Evolutionary conservation across 805 yeast genomes (phyloP).

Genomic region (Candida verbasci): DNA sequence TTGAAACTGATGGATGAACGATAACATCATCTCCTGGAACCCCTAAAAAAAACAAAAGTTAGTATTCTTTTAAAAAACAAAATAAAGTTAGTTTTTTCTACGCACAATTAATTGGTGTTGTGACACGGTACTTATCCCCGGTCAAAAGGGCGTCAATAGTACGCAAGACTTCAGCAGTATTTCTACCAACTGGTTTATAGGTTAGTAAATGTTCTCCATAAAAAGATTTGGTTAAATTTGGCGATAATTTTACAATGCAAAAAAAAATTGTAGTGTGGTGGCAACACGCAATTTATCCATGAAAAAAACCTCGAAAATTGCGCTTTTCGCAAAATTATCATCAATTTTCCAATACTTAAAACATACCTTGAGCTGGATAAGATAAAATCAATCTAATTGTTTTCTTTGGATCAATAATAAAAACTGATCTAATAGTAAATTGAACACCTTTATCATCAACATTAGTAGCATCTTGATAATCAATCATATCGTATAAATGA

Average conservation of each 20-base stretch:
- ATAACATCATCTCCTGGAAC: constrained; percentile 84
- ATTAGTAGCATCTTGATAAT: constrained; percentile 63
- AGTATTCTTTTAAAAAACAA: too few relatives aligned
- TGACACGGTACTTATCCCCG: constrained; percentile 78
- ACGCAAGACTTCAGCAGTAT: constrained; percentile 87
- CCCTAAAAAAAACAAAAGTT: constrained; percentile 41
- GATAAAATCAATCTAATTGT: constrained; percentile 81
- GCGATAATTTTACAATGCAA: too few relatives aligned
- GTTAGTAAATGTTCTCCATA: too few relatives aligned
- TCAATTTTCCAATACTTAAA: too few relatives aligned
- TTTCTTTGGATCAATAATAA: constrained; percentile 85
- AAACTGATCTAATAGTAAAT: constrained; percentile 88
- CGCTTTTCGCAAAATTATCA: too few relatives aligned
- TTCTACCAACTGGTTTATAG: too few relatives aligned
- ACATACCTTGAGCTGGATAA: constrained; percentile 88
- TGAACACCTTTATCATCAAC: constrained; percentile 68
- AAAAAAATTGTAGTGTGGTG: too few relatives aligned
- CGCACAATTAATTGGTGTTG: constrained; percentile 71
- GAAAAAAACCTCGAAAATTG: too few relatives aligned
- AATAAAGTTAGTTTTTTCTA: too few relatives aligned
- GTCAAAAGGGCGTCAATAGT: constrained; percentile 84
- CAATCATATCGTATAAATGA: constrained; percentile 63
- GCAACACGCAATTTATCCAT: too few relatives aligned
- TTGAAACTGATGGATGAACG: constrained; percentile 80
- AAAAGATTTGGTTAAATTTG: too few relatives aligned